These are phyloP conservation scores for Plicaturopsis crispa DNA, from an alignment of 768 basidiomycete genomes.

Conservation along the genomic window DNA sequence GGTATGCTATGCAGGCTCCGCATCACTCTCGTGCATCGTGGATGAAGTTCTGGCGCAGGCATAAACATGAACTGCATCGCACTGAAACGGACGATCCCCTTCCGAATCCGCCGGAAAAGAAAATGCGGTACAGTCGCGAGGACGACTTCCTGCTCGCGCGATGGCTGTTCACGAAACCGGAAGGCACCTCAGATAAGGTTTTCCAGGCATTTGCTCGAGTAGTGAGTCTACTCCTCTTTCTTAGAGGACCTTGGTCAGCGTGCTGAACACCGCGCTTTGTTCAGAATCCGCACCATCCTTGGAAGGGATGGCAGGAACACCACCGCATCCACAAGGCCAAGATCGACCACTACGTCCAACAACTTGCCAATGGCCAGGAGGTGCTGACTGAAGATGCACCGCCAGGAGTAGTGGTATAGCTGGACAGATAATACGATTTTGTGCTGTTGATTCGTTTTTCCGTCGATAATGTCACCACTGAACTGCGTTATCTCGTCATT, in stretches of 20 bases:
- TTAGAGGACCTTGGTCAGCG: background rate
- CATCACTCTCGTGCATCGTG: constrained; percentile 89
- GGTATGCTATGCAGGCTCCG: constrained; percentile 46
- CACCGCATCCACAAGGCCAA: constrained; percentile 83
- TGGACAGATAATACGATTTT: no score
- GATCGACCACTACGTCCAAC: constrained; percentile 72
- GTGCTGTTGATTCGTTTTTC: no score
- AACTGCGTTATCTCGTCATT: no score
- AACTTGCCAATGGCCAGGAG: constrained; percentile 49
- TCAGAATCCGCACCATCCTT: constrained; percentile 83
- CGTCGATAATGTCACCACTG: no score
- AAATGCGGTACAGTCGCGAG: constrained; percentile 75
- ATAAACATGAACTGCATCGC: constrained; percentile 75
- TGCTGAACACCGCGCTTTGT: constrained; percentile 3
- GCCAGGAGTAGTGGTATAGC: no score
- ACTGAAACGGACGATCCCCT: constrained; percentile 62
- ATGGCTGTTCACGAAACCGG: constrained; percentile 64
- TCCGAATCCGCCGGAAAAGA: constrained; percentile 76
- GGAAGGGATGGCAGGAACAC: constrained; percentile 94
- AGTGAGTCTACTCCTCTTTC: constrained; percentile 31
- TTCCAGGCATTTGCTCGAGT: constrained; percentile 73
- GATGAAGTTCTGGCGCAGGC: constrained; percentile 91
- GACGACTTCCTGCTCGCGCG: constrained; percentile 78
- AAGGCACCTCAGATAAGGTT: constrained; percentile 78
- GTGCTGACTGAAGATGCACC: constrained; percentile 12